Evolutionary conservation across 331 rosid genomes (phyloP).

Genomic region (Quercus phellos): DNA sequence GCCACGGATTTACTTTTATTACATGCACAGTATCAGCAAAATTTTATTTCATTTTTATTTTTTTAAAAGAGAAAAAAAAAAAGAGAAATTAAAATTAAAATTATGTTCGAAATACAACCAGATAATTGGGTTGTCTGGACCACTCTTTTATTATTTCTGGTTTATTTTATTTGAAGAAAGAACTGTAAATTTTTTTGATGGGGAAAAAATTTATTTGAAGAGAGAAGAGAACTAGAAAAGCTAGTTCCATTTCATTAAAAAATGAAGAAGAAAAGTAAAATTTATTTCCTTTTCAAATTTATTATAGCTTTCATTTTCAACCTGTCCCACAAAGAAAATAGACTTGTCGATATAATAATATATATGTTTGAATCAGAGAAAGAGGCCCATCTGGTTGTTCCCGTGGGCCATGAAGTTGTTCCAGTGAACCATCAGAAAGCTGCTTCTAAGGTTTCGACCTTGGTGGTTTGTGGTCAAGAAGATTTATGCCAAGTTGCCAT

Average conservation of each 20-base stretch:
- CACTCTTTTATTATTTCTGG: neutral
- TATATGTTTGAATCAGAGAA: neutral
- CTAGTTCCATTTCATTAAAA: too few relatives aligned
- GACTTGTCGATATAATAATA: neutral
- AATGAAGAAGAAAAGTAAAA: too few relatives aligned
- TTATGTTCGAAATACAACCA: neutral
- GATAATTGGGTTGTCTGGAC: neutral
- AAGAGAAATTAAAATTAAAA: neutral
- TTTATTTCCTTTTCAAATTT: neutral
- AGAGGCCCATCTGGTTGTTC: slow-evolving; percentile 14
- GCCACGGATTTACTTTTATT: neutral
- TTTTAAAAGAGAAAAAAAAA: neutral
- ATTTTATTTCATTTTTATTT: too few relatives aligned
- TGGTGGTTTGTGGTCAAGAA: slow-evolving; percentile 25
- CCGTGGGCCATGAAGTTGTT: slow-evolving; percentile 15
- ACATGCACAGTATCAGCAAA: neutral
- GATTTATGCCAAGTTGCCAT: neutral
- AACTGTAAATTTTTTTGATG: neutral
- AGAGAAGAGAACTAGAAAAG: too few relatives aligned
- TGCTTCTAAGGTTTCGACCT: slow-evolving; percentile 2
- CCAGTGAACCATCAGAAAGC: slow-evolving; percentile 24
- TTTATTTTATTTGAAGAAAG: neutral
- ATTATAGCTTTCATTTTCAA: neutral
- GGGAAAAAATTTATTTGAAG: too few relatives aligned
- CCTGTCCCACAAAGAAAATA: neutral